Evolutionary conservation across 176 grass and related monocot species (phyloP).

Genomic region (Tillandsia leiboldiana): DNA sequence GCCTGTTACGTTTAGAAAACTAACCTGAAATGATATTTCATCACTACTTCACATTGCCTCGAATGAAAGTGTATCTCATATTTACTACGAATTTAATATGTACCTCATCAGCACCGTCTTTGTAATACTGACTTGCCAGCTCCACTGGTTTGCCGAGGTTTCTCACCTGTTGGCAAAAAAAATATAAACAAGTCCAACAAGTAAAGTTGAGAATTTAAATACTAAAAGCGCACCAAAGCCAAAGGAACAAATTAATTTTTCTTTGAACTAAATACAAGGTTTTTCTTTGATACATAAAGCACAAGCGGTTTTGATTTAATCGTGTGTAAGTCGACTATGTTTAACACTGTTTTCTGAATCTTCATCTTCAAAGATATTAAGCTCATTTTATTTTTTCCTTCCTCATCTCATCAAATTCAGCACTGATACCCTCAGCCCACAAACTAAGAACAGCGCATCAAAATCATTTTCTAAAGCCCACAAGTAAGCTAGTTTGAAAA

Average conservation of each 20-base stretch:
- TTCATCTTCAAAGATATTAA: too few relatives aligned
- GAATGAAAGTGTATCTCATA: background rate
- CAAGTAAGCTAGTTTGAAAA: too few relatives aligned
- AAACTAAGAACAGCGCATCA: too few relatives aligned
- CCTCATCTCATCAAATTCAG: too few relatives aligned
- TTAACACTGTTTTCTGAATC: too few relatives aligned
- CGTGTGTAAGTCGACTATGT: too few relatives aligned
- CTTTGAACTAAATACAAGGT: background rate
- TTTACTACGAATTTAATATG: background rate
- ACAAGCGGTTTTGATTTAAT: too few relatives aligned
- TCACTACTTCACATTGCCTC: slow-evolving; percentile 19
- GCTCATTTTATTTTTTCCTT: too few relatives aligned
- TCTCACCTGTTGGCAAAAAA: slow-evolving; percentile 52
- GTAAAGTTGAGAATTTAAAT: background rate
- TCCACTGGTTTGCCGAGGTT: slow-evolving; percentile 98
- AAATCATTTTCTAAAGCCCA: too few relatives aligned
- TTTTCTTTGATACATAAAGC: background rate
- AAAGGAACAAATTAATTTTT: background rate
- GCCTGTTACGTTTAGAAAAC: slow-evolving; percentile 98
- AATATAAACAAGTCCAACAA: background rate
- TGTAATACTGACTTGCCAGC: slow-evolving; percentile 95
- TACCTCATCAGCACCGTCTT: slow-evolving; percentile 97
- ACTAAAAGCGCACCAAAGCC: background rate
- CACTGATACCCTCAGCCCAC: too few relatives aligned
- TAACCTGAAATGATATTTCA: slow-evolving; percentile 47